Base-by-base conservation (phyloP, 1,139 yeast genomes). In the Debaryomycetaceae sp. region DNA sequence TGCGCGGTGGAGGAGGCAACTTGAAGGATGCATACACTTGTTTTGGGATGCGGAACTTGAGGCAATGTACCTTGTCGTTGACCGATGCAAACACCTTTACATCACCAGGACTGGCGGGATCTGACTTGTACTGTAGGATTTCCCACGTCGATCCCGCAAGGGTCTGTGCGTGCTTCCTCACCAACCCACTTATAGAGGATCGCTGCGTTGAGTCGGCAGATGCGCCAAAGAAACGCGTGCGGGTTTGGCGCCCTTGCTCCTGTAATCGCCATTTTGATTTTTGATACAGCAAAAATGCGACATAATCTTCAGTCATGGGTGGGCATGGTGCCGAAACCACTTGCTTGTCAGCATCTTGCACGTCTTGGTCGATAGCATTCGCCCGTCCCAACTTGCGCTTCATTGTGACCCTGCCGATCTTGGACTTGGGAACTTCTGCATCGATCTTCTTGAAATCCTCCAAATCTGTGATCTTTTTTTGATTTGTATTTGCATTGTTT, bases 211-310 rank as follows among this genome's bases (percentile, higher is more conserved):
- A 48, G 19, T 64, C 68, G 11, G 68, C 53, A 21, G 63, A 59
- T 16, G 67, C 62, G 16, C 99, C 99, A 60, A 90, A 87, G 21
- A 92, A 53, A 38, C 74, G 78, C 30, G 68, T 68, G 45, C 96
- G 68, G 43, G 93, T 70, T 34, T 68, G 72, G 39, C 87, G 67
- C 32, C 79, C 79, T 33, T 70, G 71, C 18, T 71, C 69, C 48
- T 86, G 95, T 5, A 73, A 57, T 32, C 61, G 71, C 99, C 99
- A 92, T 46, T 82, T 82, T 11, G 76, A 70, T 48, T 87, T 86
- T 52, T 83, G 93, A 44, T 81, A 80, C 23, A 59, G 56, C 37
- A 92, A 64, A 68, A 87, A 92, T 0, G 71, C 83, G 4, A 54
- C 67, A 51, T 92, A 90, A 47, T 86, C 92, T 6, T 65, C 77